Evolutionary conservation across 2,329 filamentous ascomycete species (phyloP), one percentile per base, ranked within the genome.

Genomic region (Bipolaris bicolor): DNA sequence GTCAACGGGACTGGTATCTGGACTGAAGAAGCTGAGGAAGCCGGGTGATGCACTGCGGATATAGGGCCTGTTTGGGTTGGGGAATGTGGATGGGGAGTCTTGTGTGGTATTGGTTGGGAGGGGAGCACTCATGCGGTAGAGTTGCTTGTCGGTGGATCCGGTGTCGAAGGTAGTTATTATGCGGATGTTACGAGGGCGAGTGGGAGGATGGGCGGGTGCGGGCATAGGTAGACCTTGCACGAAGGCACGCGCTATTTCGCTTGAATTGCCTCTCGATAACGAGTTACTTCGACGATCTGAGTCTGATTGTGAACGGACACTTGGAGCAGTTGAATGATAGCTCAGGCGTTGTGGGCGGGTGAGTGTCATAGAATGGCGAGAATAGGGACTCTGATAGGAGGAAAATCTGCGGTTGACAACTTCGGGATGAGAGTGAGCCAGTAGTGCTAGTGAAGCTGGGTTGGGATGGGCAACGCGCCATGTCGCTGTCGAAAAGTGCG

Each of bases 401-500:
- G 62, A 55, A 44, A 69, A 64, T 7, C 48, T 65, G 43, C 55
- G 44, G 29, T 41, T 58, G 16, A 60, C 63, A 7, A 67, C 52
- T 31, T 71, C 58, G 1, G 66, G 53, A 18, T 67, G 48, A 5
- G 71, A 71, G 15, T 62, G 67, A 7, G 67, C 68, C 15, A 55
- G 50, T 20, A 57, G 54, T 7, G 60, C 46, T 34, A 68, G 54
- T 3, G 64, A 61, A 1, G 64, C 57, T 13, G 65, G 61, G 3
- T 46, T 46, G 9, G 75, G 74, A 43, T 75, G 70, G 2, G 75
- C 55, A 5, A 73, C 74, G 5, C 68, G 66, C 68, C 68, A 74
- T 31, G 69, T 63, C 2, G 73, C 76, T 20, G 69, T 66, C n/a
- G 72, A 65, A 49, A 68, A 71, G 37, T 69, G 66, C 1, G 66